A percentile compares a stretch with the other conserved stretches of the same genome.
These are phyloP conservation scores for Trypanosoma avium DNA, from an alignment of 208 protist species.

Conservation along the genomic window DNA sequence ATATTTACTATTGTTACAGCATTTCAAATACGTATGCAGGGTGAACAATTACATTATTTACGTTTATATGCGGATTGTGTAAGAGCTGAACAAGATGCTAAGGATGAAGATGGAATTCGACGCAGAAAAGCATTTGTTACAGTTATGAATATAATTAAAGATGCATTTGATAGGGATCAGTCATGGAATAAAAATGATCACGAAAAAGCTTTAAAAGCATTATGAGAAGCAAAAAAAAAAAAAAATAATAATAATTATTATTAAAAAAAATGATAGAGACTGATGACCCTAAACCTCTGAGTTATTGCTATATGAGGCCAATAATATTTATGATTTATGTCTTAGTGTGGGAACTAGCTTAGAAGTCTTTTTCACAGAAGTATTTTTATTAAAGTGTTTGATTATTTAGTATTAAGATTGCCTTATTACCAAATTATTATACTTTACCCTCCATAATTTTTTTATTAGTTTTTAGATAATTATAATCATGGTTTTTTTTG, in stretches of 20 bases:
- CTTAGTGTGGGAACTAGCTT: background rate
- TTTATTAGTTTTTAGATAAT: no score
- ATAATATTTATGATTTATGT: no score
- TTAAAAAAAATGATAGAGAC: constrained; percentile 13
- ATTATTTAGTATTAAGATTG: background rate
- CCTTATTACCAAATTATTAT: background rate
- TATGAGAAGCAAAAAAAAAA: constrained; percentile 16
- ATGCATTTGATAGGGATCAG: constrained; percentile 77
- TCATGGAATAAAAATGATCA: constrained; percentile 67
- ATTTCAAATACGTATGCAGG: constrained; percentile 73
- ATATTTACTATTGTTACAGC: constrained; percentile 67
- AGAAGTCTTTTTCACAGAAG: background rate
- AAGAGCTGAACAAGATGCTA: constrained; percentile 67
- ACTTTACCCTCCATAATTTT: no score
- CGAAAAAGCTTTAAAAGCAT: constrained; percentile 33
- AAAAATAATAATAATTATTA: constrained; percentile 8
- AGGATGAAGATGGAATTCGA: constrained; percentile 79
- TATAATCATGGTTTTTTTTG: background rate
- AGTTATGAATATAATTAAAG: constrained; percentile 76
- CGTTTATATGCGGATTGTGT: constrained; percentile 73
- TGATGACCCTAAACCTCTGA: no score
- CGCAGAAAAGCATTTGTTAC: constrained; percentile 73
- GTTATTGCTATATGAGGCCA: no score
- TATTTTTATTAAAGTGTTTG: background rate
- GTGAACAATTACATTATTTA: constrained; percentile 81